Evolutionary conservation across 2,329 filamentous ascomycete species (phyloP).

Genomic region (Colletotrichum sp.): DNA sequence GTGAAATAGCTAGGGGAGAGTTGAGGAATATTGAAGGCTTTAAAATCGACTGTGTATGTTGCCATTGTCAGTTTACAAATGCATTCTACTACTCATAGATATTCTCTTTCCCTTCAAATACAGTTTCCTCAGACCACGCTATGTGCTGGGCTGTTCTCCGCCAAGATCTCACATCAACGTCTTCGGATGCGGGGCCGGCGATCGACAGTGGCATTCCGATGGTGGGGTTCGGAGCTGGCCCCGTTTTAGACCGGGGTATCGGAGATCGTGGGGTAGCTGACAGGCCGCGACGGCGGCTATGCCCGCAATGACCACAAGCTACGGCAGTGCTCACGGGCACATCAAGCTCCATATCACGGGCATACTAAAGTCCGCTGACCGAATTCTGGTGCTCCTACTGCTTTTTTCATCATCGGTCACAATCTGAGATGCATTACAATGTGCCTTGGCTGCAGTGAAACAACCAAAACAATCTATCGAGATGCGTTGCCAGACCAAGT

Average conservation of each 20-base stretch:
- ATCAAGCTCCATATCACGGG: not conserved
- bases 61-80: not conserved
- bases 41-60: not conserved
- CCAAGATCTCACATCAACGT: not conserved
- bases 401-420: not conserved
- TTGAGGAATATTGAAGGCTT: not conserved
- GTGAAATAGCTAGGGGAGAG: not conserved
- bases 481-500: not conserved
- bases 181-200: not conserved
- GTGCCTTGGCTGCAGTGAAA: not conserved
- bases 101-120: not conserved
- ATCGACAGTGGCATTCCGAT: not conserved
- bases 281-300: not conserved
- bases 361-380: not conserved
- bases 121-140: not conserved
- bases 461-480: not conserved
- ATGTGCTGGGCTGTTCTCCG: not conserved
- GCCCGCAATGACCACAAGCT: not conserved
- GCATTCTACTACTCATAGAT: accelerated
- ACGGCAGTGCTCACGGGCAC: not conserved
- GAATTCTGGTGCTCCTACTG: not conserved
- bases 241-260: not conserved
- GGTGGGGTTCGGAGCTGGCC: not conserved
- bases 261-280: not conserved
- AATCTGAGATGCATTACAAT: not conserved